These are phyloP conservation scores for Rhodotorula sp. DNA, from an alignment of 1,284 basidiomycete species.

Conservation along the genomic window DNA sequence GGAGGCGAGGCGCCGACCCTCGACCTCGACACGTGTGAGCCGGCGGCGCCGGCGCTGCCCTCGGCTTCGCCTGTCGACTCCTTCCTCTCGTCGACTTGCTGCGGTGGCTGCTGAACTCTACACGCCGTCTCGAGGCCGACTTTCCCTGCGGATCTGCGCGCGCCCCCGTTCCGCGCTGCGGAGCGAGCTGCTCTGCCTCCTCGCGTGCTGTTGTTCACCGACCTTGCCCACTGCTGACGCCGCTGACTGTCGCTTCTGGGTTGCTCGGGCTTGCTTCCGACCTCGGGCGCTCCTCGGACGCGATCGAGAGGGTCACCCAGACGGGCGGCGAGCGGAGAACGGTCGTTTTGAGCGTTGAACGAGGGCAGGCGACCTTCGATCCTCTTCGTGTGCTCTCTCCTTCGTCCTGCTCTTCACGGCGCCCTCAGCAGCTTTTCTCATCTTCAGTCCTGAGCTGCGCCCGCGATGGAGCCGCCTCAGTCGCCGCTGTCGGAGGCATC, in stretches of 20 bases:
- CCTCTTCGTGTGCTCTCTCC: not conserved
- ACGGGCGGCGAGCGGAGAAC: not conserved
- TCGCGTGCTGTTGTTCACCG: not conserved
- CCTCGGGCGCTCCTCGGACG: not conserved
- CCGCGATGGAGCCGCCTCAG: not conserved
- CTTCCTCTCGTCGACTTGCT: not conserved
- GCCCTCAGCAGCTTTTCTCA: not conserved
- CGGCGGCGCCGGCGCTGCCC: too few relatives aligned
- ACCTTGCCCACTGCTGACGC: too few relatives aligned
- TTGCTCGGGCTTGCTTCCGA: too few relatives aligned
- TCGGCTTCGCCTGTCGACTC: too few relatives aligned
- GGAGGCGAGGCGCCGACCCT: not conserved
- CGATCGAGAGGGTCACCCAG: not conserved
- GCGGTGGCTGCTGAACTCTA: not conserved
- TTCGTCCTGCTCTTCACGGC: not conserved
- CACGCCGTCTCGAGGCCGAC: not conserved
- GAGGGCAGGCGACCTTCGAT: not conserved
- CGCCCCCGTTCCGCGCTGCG: not conserved
- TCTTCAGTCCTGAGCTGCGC: not conserved
- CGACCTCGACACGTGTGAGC: not conserved
- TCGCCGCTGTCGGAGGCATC: not conserved
- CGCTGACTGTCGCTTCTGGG: too few relatives aligned
- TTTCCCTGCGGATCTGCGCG: not conserved
- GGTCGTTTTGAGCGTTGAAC: not conserved
- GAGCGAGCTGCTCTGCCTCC: too few relatives aligned